Evolutionary conservation across 202 grass and related monocot genomes (phyloP), one percentile per base, ranked within the genome.

Genomic region (Elaeis oleifera): DNA sequence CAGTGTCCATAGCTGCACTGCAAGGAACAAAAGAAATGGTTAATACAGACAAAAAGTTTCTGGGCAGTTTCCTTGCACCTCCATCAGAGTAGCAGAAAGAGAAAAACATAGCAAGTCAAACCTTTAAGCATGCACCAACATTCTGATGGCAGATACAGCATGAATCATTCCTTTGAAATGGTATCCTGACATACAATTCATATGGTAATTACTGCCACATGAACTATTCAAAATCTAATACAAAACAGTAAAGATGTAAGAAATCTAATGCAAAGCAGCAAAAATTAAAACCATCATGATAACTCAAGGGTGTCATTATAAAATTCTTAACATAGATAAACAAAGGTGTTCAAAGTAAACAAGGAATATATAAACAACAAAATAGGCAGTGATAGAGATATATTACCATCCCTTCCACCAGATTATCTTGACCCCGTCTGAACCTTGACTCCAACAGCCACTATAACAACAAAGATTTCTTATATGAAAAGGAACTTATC

Each of bases 391-490:
- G 25, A 68, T 1, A 77, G 57, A 53, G 44, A 23, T 16, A 63
- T 6, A 14, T 63, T 99, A 99, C 94, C 94, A 94, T 82, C 82
- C 85, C 94, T 52, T 86, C 75, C 49, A 99, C 80, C 18, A 72
- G 85, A 73, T 80, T 64, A 75, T 80, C 75, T 76, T 99, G 94
- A 54, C 88, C 94, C 68, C 94, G 92, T 56, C 70, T 74, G 18
- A 89, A 99, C 65, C 74, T 84, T 51, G 75, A 84, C 70, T 68
- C 88, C 77, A 99, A 66, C 69, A 99, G 60, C 94, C 94, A 99
- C 94, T 96, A 74, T 24, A 72, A 55, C 13, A 60, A 73, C 69
- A 78, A 53, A 63, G 36, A 78, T 76, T 56, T 39, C 52, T 56
- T 22, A 22, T 56, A 27, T 56, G 13, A 53, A 51, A 44, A 44